A percentile compares a stretch with the other conserved stretches of the same genome.
Conservation (phyloP, 805 yeast species). For the Barnettozyma populi region DNA sequence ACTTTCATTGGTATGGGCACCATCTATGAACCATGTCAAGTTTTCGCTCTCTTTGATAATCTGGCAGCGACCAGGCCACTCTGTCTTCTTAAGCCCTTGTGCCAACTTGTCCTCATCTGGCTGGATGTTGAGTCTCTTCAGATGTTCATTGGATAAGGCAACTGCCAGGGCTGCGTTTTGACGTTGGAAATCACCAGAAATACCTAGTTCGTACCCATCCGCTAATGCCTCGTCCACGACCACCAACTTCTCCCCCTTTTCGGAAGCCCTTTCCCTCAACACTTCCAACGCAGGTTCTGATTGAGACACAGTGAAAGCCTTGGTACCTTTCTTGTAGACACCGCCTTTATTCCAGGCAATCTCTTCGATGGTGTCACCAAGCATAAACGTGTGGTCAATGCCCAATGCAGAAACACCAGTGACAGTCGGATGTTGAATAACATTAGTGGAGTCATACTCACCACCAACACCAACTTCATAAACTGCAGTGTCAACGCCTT, state of each 20-base stretch:
- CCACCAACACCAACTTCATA: conserved; percentile 99
- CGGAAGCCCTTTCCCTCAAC: conserved; percentile 62
- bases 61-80: conserved; percentile 98
- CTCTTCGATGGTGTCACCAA: conserved; percentile 82
- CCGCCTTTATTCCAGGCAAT: conserved; percentile 98
- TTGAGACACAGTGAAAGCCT: conserved; percentile 62
- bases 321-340: conserved; percentile 64
- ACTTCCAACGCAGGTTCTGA: conserved; percentile 54
- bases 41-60: conserved; percentile 38
- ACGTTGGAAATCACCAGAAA: conserved; percentile 79
- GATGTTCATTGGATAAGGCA: conserved; percentile 57
- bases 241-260: conserved; percentile 46
- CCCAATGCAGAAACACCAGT: conserved; percentile 87
- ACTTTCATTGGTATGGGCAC: conserved; percentile 93
- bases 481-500: conserved; percentile 89
- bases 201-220: conserved; percentile 45
- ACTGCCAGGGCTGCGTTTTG: conserved; percentile 87
- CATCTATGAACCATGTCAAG: conserved; percentile 83
- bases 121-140: conserved; percentile 42
- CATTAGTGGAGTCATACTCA: conserved; percentile 92
- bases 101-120: conserved; percentile 23
- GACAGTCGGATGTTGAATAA: conserved; percentile 70
- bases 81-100: conserved; percentile 58
- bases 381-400: conserved; percentile 74
- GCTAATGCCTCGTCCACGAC: conserved; percentile 41